phyloP scores from a whole-genome alignment of 371 early-diverging fungal species.

The Rhizopus sp. region DNA sequence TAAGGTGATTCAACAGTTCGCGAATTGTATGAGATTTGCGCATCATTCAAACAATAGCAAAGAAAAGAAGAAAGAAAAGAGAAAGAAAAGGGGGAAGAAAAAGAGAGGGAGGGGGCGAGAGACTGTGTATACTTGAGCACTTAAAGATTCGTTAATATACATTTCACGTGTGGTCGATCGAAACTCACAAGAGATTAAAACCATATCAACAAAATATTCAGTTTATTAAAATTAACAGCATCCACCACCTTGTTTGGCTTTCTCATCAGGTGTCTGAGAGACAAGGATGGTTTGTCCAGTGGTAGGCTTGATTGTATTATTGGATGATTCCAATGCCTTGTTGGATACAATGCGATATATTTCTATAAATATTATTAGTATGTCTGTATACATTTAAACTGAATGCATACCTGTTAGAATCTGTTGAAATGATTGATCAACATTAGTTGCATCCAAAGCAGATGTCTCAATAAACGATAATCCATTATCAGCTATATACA shows the following conservation, averaged over 20 bases:
- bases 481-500: slow-evolving; percentile 79
- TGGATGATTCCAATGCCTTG: slow-evolving; percentile 86
- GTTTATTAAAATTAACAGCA: slow-evolving; percentile 62
- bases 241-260: slow-evolving; percentile 75
- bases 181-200: too few relatives aligned
- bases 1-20: slow-evolving; percentile 7
- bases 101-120: background rate
- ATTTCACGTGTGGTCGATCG: too few relatives aligned
- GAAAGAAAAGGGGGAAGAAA: background rate
- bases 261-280: slow-evolving; percentile 63
- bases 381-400: too few relatives aligned
- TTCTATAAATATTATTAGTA: slow-evolving; percentile 49
- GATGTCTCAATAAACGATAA: slow-evolving; percentile 95
- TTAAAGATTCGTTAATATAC: slow-evolving; percentile 3
- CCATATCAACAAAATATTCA: background rate
- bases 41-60: background rate
- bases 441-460: slow-evolving; percentile 92
- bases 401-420: slow-evolving; percentile 78
- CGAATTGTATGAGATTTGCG: background rate
- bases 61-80: background rate
- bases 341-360: slow-evolving; percentile 93
- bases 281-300: slow-evolving; percentile 80
- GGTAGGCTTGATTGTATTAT: slow-evolving; percentile 72
- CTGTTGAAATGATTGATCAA: slow-evolving; percentile 91
- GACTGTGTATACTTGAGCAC: too few relatives aligned